Evolutionary conservation across 108 stramenopile species (phyloP).

Genomic region (Pseudonitzschia multistriata): DNA sequence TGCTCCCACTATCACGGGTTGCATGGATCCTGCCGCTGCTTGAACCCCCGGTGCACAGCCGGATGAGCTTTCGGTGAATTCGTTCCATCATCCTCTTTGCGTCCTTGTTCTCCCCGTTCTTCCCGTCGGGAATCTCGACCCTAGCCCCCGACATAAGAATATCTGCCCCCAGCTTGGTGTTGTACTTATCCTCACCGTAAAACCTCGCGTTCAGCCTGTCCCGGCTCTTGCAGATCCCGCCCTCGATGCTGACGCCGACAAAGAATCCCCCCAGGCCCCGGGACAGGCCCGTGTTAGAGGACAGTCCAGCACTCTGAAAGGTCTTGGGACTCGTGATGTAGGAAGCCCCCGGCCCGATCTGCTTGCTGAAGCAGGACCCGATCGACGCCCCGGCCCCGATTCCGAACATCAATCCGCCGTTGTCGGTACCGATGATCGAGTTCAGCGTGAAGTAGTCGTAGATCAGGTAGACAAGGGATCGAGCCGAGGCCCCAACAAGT

Average conservation of each 20-base stretch:
- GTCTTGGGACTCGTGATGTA: conserved; percentile 17
- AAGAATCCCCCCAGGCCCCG: conserved; percentile 17
- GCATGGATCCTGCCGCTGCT: background rate
- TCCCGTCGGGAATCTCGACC: conserved; percentile 16
- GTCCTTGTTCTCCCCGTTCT: background rate
- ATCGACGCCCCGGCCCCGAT: conserved; percentile 1
- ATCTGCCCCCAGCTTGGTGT: background rate
- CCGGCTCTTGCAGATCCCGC: conserved; percentile 20
- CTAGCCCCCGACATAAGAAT: conserved; percentile 16
- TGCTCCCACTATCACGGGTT: no score
- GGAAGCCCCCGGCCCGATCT: background rate
- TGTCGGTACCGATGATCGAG: conserved; percentile 19
- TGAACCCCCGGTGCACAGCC: background rate
- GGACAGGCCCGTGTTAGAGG: conserved; percentile 15
- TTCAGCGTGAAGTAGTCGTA: conserved; percentile 24
- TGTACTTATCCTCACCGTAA: conserved; percentile 16
- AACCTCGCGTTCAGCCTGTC: conserved; percentile 19
- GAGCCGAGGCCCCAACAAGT: conserved; percentile 14
- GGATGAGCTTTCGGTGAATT: background rate
- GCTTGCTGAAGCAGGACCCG: background rate
- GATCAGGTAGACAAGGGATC: conserved; percentile 23
- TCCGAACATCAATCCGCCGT: conserved; percentile 13
- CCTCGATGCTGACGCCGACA: conserved; percentile 26
- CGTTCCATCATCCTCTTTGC: background rate
- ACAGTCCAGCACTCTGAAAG: conserved; percentile 8